Percentiles rank a stretch among this genome's conserved stretches.
phyloP scores from a whole-genome alignment of 2,329 filamentous ascomycete species.

The Epichloe coenophiala region DNA sequence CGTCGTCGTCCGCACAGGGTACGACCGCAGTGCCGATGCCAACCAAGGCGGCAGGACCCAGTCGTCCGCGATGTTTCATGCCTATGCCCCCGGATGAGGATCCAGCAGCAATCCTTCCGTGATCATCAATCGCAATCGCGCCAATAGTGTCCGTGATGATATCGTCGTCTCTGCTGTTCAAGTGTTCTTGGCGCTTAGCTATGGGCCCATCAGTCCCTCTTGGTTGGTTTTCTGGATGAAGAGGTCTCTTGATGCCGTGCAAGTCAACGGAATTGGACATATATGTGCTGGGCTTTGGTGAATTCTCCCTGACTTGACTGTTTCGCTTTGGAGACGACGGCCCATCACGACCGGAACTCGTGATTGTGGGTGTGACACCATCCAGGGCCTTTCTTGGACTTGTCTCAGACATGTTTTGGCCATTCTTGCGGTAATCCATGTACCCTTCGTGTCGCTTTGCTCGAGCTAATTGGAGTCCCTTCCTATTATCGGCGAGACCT shows the following conservation, averaged over 20 bases:
- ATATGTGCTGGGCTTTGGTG: background rate
- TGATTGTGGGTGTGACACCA: background rate
- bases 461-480: background rate
- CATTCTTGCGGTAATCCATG: background rate
- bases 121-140: slow-evolving; percentile 79
- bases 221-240: slow-evolving; percentile 1
- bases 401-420: background rate
- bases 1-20: slow-evolving; percentile 59
- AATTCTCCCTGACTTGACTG: background rate
- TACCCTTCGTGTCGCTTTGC: background rate
- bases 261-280: background rate
- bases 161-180: slow-evolving; percentile 32
- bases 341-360: slow-evolving; percentile 8
- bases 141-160: slow-evolving; percentile 85
- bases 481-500: background rate
- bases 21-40: slow-evolving; percentile 84
- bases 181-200: slow-evolving; percentile 9
- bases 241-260: slow-evolving; percentile 22
- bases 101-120: slow-evolving; percentile 79
- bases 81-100: slow-evolving; percentile 96
- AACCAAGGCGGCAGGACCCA: slow-evolving; percentile 85
- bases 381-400: background rate
- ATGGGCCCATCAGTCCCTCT: slow-evolving; percentile 2
- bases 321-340: slow-evolving; percentile 8
- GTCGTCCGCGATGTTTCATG: slow-evolving; percentile 88